phyloP scores from a whole-genome alignment of 345 rosid genomes.

The Chamaenerion angustifolium region DNA sequence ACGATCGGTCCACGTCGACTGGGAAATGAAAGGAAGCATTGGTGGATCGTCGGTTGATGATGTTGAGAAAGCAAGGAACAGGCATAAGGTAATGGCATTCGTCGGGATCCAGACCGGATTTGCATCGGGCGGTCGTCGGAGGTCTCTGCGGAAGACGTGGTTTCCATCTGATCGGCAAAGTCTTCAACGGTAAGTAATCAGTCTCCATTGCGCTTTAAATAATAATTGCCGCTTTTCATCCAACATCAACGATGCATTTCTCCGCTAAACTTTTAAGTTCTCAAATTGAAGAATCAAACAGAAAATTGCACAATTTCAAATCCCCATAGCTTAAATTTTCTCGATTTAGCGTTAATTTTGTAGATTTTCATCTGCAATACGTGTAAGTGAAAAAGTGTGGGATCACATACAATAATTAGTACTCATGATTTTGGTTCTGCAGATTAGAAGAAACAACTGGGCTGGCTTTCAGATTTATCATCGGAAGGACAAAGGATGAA shows the following conservation, averaged over 20 bases:
- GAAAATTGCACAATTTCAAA: too few relatives aligned
- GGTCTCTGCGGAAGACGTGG: constrained; percentile 74
- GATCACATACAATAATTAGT: not conserved
- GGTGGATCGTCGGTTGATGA: constrained; percentile 1
- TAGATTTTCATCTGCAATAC: too few relatives aligned
- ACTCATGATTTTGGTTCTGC: constrained; percentile 5
- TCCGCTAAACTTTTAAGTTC: too few relatives aligned
- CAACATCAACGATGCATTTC: too few relatives aligned
- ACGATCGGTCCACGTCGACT: constrained; percentile 45
- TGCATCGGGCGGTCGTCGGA: constrained; percentile 47
- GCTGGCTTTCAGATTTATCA: constrained; percentile 61
- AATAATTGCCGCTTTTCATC: too few relatives aligned
- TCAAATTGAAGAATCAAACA: too few relatives aligned
- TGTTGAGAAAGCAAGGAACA: constrained; percentile 15
- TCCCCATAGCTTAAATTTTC: too few relatives aligned
- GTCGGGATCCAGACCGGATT: constrained; percentile 91
- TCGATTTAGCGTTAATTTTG: too few relatives aligned
- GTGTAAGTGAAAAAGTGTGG: too few relatives aligned
- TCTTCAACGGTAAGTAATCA: constrained; percentile 46
- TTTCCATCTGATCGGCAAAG: constrained; percentile 76
- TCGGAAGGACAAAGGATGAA: constrained; percentile 52
- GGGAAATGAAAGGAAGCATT: constrained; percentile 28
- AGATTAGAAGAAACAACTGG: constrained; percentile 89
- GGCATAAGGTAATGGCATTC: constrained; percentile 77
- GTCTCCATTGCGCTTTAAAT: too few relatives aligned